Evolutionary conservation across 106 monocot species (phyloP), one percentile per base, ranked within the genome.

Genomic region (Narthecium ossifragum): DNA sequence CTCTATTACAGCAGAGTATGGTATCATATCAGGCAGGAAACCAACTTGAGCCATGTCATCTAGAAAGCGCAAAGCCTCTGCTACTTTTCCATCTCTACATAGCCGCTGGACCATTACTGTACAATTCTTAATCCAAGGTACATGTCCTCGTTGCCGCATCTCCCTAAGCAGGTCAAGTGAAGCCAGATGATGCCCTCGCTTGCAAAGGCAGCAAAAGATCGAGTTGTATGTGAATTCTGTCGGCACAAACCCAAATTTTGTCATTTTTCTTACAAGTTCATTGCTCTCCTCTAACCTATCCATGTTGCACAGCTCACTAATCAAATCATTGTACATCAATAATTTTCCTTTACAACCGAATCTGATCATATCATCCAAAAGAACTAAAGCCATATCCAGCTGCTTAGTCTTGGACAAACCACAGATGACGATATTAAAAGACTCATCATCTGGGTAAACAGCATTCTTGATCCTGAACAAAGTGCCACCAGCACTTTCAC

Each of bases 81-180:
- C 47, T 39, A 76, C 63, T 74, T 75, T 75, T 56, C 76, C 82
- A 50, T 65, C 62, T 56, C 32, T 49, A 49, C 90, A 85, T 12
- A 91, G 72, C 46, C 59, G 57, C 31, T 91, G 63, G 45, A 85
- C 90, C 72, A 91, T 58, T 38, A 65, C 31, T 20, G 85, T 91
- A 27, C 67, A 82, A 31, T 85, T 55, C 68, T 91, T 91, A 71
- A 82, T 91, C 90, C 85, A 91, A 33, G 90, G 90, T 6, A 73
- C 61, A 71, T 82, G 75, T 14, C 85, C 82, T 51, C 76, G 50
- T 8, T 33, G 32, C 20, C 76, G 69, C 90, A 85, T 85, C 57
- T 82, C 76, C 71, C 54, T 76, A 11, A 91, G 78, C 26, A 91
- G 71, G n/a, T 67, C 70, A 69, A 79, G 9, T 2, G 75, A 59